Conservation (phyloP, 2,329 filamentous ascomycete species). For the Phyllosticta citrichinensis region DNA sequence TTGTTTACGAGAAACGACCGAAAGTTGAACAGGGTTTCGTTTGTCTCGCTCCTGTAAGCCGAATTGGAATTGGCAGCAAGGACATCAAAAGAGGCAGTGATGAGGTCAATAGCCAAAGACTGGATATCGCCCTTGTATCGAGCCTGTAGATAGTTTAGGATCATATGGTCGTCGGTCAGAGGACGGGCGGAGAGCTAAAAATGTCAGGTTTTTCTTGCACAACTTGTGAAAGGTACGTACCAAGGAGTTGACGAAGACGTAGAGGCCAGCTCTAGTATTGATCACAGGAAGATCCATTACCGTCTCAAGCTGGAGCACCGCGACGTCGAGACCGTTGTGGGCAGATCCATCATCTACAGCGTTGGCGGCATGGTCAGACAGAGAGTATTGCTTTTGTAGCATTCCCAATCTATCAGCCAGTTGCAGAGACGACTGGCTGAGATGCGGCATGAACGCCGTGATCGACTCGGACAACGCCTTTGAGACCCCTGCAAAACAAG, state of each 20-base stretch:
- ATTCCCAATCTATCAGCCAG: conserved; percentile 30
- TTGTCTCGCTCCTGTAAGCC: conserved; percentile 32
- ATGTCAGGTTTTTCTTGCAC: conserved; percentile 22
- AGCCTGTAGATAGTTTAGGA: conserved; percentile 74
- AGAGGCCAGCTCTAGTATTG: conserved; percentile 72
- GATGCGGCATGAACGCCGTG: conserved; percentile 25
- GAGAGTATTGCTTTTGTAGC: conserved; percentile 30
- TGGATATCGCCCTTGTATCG: conserved; percentile 77
- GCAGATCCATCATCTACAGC: conserved; percentile 33
- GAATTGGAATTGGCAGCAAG: conserved; percentile 82
- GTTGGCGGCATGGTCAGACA: conserved; percentile 34
- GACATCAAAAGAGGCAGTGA: conserved; percentile 81
- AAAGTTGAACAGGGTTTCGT: conserved; percentile 57
- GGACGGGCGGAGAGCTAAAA: conserved; percentile 70
- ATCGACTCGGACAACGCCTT: conserved; percentile 24
- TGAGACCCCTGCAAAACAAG: conserved; percentile 17
- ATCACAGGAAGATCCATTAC: conserved; percentile 58
- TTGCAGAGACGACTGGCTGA: conserved; percentile 48
- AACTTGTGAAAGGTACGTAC: conserved; percentile 40
- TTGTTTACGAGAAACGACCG: conserved; percentile 80
- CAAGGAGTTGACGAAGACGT: conserved; percentile 73
- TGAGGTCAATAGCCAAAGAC: conserved; percentile 67
- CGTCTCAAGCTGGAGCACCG: conserved; percentile 43
- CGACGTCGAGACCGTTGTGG: conserved; percentile 29
- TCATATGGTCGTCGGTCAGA: conserved; percentile 66